Conservation (phyloP, 768 basidiomycete species). For the Pulveroboletus sp. region DNA sequence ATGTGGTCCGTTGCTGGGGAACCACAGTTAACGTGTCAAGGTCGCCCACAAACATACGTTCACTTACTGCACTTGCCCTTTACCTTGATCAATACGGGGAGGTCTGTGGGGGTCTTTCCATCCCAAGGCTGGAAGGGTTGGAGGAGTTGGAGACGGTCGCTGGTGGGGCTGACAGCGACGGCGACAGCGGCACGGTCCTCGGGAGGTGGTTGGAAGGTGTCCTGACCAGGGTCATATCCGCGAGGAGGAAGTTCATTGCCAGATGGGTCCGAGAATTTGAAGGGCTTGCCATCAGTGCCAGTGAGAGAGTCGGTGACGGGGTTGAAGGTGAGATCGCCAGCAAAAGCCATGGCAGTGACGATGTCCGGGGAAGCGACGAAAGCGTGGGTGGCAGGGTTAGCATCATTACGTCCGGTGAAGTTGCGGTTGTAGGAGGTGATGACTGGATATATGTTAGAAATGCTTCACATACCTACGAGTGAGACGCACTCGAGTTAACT, state of each 20-base stretch:
- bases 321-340: conserved; percentile 94
- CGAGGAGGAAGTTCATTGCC: conserved; percentile 92
- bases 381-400: conserved; percentile 97
- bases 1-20: conserved; percentile 82
- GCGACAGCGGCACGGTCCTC: conserved; percentile 74
- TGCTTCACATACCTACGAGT: neutral
- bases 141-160: conserved; percentile 88
- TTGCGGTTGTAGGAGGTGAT: conserved; percentile 99
- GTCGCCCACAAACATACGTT: neutral
- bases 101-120: conserved; percentile 83
- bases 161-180: conserved; percentile 82
- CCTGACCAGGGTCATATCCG: conserved; percentile 94
- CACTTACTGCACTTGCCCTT: conserved; percentile 96
- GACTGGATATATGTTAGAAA: conserved; percentile 44
- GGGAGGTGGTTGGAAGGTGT: conserved; percentile 97
- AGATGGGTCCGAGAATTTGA: conserved; percentile 92
- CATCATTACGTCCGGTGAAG: conserved; percentile 99
- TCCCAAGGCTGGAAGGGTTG: conserved; percentile 90
- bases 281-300: conserved; percentile 90
- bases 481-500: conserved; percentile 81
- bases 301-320: conserved; percentile 86
- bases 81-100: conserved; percentile 97
- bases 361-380: conserved; percentile 93
- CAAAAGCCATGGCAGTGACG: conserved; percentile 96
- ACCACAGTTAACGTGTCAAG: neutral